Evolutionary conservation across 169 alveolate species (phyloP).

Genomic region (Perkinsus chesapeaki): DNA sequence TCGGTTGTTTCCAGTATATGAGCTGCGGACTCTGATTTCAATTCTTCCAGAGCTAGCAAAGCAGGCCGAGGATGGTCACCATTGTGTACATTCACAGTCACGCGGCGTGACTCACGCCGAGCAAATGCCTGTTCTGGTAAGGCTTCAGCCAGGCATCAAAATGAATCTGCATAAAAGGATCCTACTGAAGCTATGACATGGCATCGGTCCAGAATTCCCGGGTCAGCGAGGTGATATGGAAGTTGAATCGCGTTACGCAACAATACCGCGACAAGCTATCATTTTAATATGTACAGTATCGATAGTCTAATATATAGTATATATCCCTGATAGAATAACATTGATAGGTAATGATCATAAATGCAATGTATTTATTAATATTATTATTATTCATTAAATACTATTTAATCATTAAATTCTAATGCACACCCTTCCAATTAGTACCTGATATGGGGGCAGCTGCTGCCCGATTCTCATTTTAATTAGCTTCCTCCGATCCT

Average conservation of each 20-base stretch:
- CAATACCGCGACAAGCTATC: too few species aligned
- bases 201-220: too few species aligned
- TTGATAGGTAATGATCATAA: too few species aligned
- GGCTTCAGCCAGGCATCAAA: neutral
- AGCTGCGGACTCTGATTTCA: neutral
- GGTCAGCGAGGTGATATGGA: too few species aligned
- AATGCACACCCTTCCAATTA: neutral
- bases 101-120: too few species aligned
- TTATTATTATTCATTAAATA: too few species aligned
- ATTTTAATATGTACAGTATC: too few species aligned
- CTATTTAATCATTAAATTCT: too few species aligned
- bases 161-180: neutral
- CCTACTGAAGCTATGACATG: too few species aligned
- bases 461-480: neutral
- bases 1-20: neutral
- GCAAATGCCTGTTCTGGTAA: neutral
- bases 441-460: neutral
- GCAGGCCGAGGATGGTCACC: neutral
- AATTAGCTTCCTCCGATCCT: neutral
- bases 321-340: too few species aligned
- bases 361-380: too few species aligned
- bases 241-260: neutral
- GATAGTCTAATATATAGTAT: too few species aligned
- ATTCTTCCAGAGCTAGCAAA: neutral
- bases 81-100: neutral